Evolutionary conservation across 2,329 filamentous ascomycete genomes (phyloP).

Genomic region (Waltergamsia citrina): DNA sequence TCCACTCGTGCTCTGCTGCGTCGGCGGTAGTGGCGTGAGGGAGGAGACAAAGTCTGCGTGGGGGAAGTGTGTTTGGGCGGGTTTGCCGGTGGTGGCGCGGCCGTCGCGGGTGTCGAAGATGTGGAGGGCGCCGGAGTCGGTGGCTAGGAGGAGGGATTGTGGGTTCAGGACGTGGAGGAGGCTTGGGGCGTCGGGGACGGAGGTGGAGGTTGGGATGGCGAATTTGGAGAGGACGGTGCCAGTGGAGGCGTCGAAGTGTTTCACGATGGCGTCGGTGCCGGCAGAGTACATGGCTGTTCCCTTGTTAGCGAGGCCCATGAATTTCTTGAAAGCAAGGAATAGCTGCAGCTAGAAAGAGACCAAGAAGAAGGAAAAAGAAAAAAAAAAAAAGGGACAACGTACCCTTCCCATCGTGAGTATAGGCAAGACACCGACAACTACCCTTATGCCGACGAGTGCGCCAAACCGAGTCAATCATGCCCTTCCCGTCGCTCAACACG

Average conservation of each 20-base stretch:
- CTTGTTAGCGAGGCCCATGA: background rate
- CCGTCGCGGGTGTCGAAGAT: constrained; percentile 69
- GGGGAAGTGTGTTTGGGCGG: constrained; percentile 72
- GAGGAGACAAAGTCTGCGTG: constrained; percentile 92
- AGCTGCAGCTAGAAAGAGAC: background rate
- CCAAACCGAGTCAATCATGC: constrained; percentile 77
- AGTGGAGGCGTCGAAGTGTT: constrained; percentile 46
- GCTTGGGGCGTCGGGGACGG: constrained; percentile 45
- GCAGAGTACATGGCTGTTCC: constrained; percentile 54
- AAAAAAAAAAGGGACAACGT: no score
- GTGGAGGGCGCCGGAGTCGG: constrained; percentile 83
- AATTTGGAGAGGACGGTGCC: constrained; percentile 75
- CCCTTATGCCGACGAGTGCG: constrained; percentile 85
- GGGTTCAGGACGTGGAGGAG: constrained; percentile 18
- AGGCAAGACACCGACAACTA: constrained; percentile 76
- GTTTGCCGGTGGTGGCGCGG: constrained; percentile 47
- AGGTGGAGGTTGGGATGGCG: constrained; percentile 49
- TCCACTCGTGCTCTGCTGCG: constrained; percentile 72
- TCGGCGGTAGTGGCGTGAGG: constrained; percentile 72
- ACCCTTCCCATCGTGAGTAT: constrained; percentile 67
- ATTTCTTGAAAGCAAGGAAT: no score
- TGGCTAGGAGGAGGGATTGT: constrained; percentile 79
- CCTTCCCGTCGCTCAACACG: constrained; percentile 51
- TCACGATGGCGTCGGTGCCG: constrained; percentile 49
- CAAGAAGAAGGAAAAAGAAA: no score